Base-by-base conservation (phyloP, 2,329 filamentous ascomycete species). In the Cordyceps cicadae region DNA sequence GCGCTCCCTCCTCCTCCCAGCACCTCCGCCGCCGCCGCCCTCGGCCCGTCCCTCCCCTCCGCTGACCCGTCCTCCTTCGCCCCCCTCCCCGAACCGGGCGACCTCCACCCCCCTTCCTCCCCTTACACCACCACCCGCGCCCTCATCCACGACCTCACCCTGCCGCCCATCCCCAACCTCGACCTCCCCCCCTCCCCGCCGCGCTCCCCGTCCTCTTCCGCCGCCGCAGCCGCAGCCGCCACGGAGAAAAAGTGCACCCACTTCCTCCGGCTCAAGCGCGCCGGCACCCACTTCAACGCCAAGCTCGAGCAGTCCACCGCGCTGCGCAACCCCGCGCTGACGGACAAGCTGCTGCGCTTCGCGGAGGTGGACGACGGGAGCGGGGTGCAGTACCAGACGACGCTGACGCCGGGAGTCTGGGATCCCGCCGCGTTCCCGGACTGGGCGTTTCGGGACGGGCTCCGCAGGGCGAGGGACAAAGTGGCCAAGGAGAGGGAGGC, bases 201-300 rank as follows among this genome's bases (percentile, higher is more conserved):
- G 0, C 83, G 24, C 83, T 26, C 88, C 3, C 89, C 89, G 1
- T 85, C 87, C n/a, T n/a, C n/a, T 0, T 83, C 83, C 21, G 82
- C 83, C 2, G 83, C 83, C 12, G 14, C 26, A 3, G 26, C 26
- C 29, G 39, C 39, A 1, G 74, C 77, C 39, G 66, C 74, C 48
- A 72, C 85, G 14, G 86, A 81, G 55, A 80, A 82, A 65, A 92
- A 90, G 67, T 87, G 93, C 66, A 81, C 84, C 64, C 84, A 85
- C 62, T 93, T 94, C 65, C 81, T 93, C 0, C 79, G 84, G 51
- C 79, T 93, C n/a, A 94, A 94, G 75, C 85, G 84, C 68, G 84
- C 87, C 64, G 87, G 87, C 5, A 79, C 86, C 17, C 90, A 94
- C 73, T 93, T 93, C 78, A 92, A 94, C 71, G 79, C 85, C 66